These are phyloP conservation scores for Aspergillus puulaauensis DNA, from an alignment of 2,329 filamentous ascomycete species.

Conservation along the genomic window DNA sequence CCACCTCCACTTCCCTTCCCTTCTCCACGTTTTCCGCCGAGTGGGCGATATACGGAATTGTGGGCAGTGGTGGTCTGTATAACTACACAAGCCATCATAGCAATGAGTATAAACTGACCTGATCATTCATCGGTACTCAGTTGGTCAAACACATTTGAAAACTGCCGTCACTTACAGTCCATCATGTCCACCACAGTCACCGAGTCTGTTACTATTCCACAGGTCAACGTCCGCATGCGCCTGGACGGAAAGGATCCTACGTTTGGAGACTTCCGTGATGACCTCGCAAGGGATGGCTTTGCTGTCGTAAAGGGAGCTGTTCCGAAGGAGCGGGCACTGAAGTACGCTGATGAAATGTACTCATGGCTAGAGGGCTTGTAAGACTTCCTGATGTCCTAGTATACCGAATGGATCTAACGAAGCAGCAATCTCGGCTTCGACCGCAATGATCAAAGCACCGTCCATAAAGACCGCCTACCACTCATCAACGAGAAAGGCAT, in stretches of 20 bases:
- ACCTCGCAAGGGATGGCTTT: slow-evolving; percentile 41
- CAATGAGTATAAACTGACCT: neutral
- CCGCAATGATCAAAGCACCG: slow-evolving; percentile 34
- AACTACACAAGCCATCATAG: neutral
- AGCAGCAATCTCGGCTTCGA: slow-evolving; percentile 36
- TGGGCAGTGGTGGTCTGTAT: neutral
- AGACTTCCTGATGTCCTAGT: slow-evolving; percentile 1
- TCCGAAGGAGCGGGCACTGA: slow-evolving; percentile 39
- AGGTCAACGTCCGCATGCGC: slow-evolving; percentile 16
- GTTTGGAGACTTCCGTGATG: slow-evolving; percentile 25
- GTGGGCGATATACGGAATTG: neutral
- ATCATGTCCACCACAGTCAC: slow-evolving; percentile 21
- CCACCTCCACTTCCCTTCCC: neutral
- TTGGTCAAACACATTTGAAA: too few relatives aligned
- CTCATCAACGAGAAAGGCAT: slow-evolving; percentile 51
- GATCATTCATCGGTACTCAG: too few relatives aligned
- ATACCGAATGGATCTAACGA: neutral
- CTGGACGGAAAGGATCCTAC: slow-evolving; percentile 19
- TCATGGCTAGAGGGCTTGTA: slow-evolving; percentile 26
- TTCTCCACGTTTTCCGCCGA: neutral
- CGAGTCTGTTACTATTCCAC: neutral
- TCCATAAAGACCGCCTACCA: slow-evolving; percentile 35
- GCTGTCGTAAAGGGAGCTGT: slow-evolving; percentile 50
- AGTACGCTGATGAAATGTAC: slow-evolving; percentile 26
- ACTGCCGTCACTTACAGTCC: neutral